Evolutionary conservation across 2,329 filamentous ascomycete species (phyloP), one percentile per base, ranked within the genome.

Genomic region (Sordariomycetes sp.): DNA sequence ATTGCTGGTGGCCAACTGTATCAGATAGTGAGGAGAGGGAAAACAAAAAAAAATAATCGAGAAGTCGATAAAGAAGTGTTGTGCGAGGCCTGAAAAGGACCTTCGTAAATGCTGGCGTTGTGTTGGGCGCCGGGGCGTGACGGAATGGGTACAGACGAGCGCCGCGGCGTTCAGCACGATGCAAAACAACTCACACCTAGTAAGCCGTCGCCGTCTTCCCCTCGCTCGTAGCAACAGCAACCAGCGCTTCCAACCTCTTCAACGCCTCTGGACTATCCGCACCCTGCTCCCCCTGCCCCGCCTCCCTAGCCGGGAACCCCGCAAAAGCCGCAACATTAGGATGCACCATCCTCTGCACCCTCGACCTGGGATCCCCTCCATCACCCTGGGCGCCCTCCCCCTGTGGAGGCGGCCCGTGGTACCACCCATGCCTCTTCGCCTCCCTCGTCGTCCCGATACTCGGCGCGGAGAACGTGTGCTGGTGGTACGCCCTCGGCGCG

Each of bases 391-490:
- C 20, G 0, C 69, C 65, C 12, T 56, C 32, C 8, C 28, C 28
- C 28, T 32, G 28, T 3, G 28, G 28, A 13, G 70, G 65, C 0
- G 77, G 76, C 0, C 77, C 77, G 48, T 88, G 82, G 63, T 89
- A 89, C 86, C 86, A 90, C 1, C 78, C 87, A 59, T 85, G 83
- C 2, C 87, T 79, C 65, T 87, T 88, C 34, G 72, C 73, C 61
- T 81, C 82, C 10, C 81, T 76, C 3, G 80, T 74, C 0, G 79
- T 82, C 10, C 76, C 72, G 36, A 78, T 70, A 0, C 75, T 73
- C 0, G 81, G 81, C 1, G 81, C 80, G 3, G 81, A 84, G 70
- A 81, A 76, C 17, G 80, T 82, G 58, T 84, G 76, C 39, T 83
- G 79, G 58, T 82, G 79, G 24, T 72, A 66, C 50, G 67, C 64